Evolutionary conservation across 2,329 filamentous ascomycete species (phyloP).

Genomic region (Sclerotinia borealis): DNA sequence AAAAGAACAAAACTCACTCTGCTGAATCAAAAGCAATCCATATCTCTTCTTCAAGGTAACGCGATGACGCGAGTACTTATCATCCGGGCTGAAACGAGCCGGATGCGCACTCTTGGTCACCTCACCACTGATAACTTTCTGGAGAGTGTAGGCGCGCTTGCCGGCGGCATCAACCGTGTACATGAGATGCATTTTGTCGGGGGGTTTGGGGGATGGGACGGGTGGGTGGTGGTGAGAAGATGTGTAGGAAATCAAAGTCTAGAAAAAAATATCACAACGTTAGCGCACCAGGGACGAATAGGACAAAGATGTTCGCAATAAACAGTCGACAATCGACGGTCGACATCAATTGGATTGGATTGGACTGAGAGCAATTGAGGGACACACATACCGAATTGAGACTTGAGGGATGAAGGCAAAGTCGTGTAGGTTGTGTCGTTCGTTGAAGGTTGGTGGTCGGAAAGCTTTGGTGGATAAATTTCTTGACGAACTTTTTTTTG

Average conservation of each 20-base stretch:
- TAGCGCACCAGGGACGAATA: too few species aligned
- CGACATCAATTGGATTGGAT: too few species aligned
- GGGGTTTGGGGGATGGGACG: neutral
- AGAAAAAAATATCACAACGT: too few species aligned
- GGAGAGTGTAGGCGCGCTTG: constrained; percentile 90
- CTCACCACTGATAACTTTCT: constrained; percentile 77
- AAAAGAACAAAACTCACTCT: constrained; percentile 40
- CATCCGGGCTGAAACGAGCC: constrained; percentile 93
- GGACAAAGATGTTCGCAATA: too few species aligned
- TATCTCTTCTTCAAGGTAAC: constrained; percentile 95
- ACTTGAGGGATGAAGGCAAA: neutral
- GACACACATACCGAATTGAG: neutral
- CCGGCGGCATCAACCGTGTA: constrained; percentile 78
- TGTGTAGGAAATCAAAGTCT: too few species aligned
- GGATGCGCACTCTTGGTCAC: constrained; percentile 96
- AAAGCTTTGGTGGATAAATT: constrained; percentile 8
- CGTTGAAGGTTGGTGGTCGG: neutral
- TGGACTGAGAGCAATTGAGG: neutral
- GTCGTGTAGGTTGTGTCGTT: neutral
- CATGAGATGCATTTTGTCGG: constrained; percentile 68
- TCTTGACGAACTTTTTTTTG: constrained; percentile 8
- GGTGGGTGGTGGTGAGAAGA: neutral
- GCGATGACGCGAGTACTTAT: constrained; percentile 96
- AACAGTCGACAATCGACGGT: too few species aligned
- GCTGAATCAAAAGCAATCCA: constrained; percentile 79